Evolutionary conservation across 2,329 filamentous ascomycete genomes (phyloP), one percentile per base, ranked within the genome.

Genomic region (Colletotrichum echinochloae): DNA sequence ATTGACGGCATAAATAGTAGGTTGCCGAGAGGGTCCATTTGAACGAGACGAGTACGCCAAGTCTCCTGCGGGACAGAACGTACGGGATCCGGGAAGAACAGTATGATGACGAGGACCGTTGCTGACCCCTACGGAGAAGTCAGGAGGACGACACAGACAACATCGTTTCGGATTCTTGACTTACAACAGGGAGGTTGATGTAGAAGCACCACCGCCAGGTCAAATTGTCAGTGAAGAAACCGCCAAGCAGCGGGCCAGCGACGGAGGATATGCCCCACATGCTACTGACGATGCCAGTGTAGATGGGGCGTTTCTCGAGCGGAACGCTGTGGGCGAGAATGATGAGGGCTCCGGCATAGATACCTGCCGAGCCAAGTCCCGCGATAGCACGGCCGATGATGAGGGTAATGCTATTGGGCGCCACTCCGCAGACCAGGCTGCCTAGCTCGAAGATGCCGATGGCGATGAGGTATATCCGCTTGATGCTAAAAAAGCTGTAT

Each of bases 191-290:
- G 0, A 83, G 73, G 60, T 83, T 83, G 69, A 83, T 81, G 70
- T 80, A 82, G 73, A 81, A 81, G 61, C 79, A 82, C 81, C 82
- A 83, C 14, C 81, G 75, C 81, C 81, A 82, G 1, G 76, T 77
- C 1, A 83, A 68, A 41, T 74, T 73, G 62, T 79, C 79, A 12
- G 80, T 81, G n/a, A 81, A 79, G 30, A 79, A 66, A 30, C 79
- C 79, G 5, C 79, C 79, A 1, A 81, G 74, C 6, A 81, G 69
- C 9, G 79, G 79, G 0, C 79, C 79, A 2, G 77, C 76, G 1
- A 81, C 78, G 0, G 78, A 79, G 0, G 85, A 83, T 57, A 87
- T 80, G 28, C 83, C 85, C 74, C 81, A 86, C 77, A 86, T 85
- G 60, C 77, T 80, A n/a, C 77, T 77, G 49, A 83, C 75, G 4